A percentile compares a stretch with the other conserved stretches of the same genome.
These are phyloP conservation scores for Nemania serpens DNA, from an alignment of 2,329 filamentous ascomycete genomes.

Conservation along the genomic window DNA sequence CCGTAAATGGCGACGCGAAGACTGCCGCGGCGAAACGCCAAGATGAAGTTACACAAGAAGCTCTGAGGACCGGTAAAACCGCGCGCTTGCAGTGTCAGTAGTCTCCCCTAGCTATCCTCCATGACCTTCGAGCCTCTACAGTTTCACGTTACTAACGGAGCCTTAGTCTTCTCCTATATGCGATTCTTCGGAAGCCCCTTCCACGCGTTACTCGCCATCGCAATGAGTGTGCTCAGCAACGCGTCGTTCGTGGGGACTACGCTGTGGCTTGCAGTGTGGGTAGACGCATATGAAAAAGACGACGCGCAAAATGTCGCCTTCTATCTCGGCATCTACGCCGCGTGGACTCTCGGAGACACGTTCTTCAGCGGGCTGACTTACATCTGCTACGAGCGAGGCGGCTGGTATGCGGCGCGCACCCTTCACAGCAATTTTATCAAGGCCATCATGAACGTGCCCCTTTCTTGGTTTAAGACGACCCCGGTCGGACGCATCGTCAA, in stretches of 20 bases:
- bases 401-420: constrained; percentile 59
- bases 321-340: constrained; percentile 59
- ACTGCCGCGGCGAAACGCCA: constrained; percentile 43
- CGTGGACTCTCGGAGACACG: constrained; percentile 50
- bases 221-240: constrained; percentile 48
- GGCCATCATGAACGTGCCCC: constrained; percentile 57
- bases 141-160: constrained; percentile 25
- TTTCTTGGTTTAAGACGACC: constrained; percentile 61
- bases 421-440: constrained; percentile 59
- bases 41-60: constrained; percentile 52
- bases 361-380: constrained; percentile 49
- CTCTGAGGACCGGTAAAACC: constrained; percentile 53
- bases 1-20: constrained; percentile 37
- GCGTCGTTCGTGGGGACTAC: constrained; percentile 49
- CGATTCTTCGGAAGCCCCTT: constrained; percentile 53
- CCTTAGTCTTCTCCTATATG: constrained; percentile 55
- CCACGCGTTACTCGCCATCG: constrained; percentile 48
- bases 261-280: constrained; percentile 59
- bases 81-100: constrained; percentile 51
- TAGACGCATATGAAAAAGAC: constrained; percentile 54
- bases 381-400: constrained; percentile 57
- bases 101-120: background rate
- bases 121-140: background rate
- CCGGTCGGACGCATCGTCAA: constrained; percentile 59
- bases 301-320: constrained; percentile 52